Conservation (phyloP, 108 stramenopile genomes). For the Fistulifera solaris region DNA sequence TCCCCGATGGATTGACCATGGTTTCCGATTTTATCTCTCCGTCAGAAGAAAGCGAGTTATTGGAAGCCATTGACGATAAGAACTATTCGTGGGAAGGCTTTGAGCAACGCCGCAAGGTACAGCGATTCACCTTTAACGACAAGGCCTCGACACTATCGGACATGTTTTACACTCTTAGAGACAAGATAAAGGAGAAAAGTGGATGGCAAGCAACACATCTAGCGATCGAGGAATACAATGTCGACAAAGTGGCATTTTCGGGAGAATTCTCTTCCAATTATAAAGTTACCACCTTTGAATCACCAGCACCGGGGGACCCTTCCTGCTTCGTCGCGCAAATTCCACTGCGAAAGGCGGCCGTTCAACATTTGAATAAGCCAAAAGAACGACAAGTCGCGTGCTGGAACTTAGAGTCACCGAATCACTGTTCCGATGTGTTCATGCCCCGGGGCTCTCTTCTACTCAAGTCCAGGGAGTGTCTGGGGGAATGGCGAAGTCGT, state of each 20-base stretch:
- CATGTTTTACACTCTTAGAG: not conserved
- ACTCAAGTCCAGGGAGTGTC: slow-evolving; percentile 35
- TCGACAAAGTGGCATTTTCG: slow-evolving; percentile 9
- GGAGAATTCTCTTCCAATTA: slow-evolving; percentile 9
- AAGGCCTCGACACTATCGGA: not conserved
- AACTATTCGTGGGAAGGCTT: slow-evolving; percentile 46
- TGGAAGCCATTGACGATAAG: slow-evolving; percentile 5
- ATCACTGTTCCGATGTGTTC: slow-evolving; percentile 25
- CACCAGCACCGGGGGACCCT: slow-evolving; percentile 2
- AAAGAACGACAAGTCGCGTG: slow-evolving; percentile 40
- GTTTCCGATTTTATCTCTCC: not conserved
- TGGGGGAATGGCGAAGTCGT: slow-evolving; percentile 62
- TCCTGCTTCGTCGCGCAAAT: slow-evolving; percentile 53
- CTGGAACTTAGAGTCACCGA: slow-evolving; percentile 37
- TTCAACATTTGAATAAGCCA: slow-evolving; percentile 52
- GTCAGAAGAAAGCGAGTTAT: not conserved
- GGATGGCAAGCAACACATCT: not conserved
- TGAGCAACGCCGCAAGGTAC: slow-evolving; percentile 52
- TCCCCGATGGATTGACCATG: slow-evolving; percentile 1
- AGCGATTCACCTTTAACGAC: slow-evolving; percentile 27
- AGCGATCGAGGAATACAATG: slow-evolving; percentile 21
- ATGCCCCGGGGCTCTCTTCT: slow-evolving; percentile 29
- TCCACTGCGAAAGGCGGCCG: slow-evolving; percentile 26
- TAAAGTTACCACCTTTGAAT: slow-evolving; percentile 36
- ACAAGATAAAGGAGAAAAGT: not conserved